Base-by-base conservation (phyloP, 768 basidiomycete genomes). In the Boletellus ananas region DNA sequence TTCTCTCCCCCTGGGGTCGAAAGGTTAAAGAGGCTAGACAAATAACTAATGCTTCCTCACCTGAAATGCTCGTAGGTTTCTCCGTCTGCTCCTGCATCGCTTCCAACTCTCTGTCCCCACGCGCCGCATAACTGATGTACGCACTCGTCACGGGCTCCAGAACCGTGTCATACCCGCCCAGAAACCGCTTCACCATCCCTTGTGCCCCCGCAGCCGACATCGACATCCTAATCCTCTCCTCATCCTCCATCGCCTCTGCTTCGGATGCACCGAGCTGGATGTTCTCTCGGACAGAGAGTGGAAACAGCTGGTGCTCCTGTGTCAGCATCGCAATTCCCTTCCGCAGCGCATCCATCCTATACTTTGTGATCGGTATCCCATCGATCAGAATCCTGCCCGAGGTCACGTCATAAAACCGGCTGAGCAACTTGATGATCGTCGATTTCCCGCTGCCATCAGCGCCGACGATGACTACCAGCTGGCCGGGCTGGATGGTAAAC, bases 341-440 rank as follows among this genome's bases (percentile, higher is more conserved):
- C 10, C 75, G 71, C 27, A 80, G 49, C 17, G 66, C 61, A 1
- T 54, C 47, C 3, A 70, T 41, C 9, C 58, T 54, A 41, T 72
- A 77, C 4, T 59, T 55, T 18, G 51, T 35, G n/a, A 76, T 52
- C 1, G 71, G 66, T 40, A 57, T 47, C 34, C 66, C 72, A 52
- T 79, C 75, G 29, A 73, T 49, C 0, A 66, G 55, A 23, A 80
- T 71, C 21, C 67, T 57, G 0, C 78, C 78, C 5, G 59, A 62
- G 0, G 58, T 58, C 0, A 66, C 60, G 9, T 68, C 64, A 20
- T 65, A 63, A 4, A 72, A 40, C 11, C 75, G 59, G 10, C 64
- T 65, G 12, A 79, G 48, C 7, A 79, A 60, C 44, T 76, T 75
- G 23, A 77, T 59, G 11, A 76, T 59, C 3, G 69, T 69, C 3